phyloP scores from a whole-genome alignment of 2,329 filamentous ascomycete genomes.

The Aureobasidium mangrovei region DNA sequence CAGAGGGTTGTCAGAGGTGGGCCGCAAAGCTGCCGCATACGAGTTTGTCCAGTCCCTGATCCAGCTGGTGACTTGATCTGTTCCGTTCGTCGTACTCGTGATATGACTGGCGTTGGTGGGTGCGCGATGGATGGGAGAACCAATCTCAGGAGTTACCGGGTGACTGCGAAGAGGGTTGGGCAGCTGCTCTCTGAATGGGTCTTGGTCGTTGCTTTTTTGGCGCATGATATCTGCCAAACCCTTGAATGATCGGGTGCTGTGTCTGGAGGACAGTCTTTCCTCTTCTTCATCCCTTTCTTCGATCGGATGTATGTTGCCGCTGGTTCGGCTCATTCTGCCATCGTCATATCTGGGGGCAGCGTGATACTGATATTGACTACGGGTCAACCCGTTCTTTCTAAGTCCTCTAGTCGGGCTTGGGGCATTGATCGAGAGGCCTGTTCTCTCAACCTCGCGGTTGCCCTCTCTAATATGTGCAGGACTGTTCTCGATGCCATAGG shows the following conservation, averaged over 20 bases:
- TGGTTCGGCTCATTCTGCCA: constrained; percentile 39
- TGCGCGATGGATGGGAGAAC: constrained; percentile 20
- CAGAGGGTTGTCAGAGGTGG: constrained; percentile 3
- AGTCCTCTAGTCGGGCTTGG: constrained; percentile 42
- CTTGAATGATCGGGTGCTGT: constrained; percentile 17
- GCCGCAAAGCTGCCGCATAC: constrained; percentile 10
- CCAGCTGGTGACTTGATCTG: constrained; percentile 22
- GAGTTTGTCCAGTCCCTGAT: constrained; percentile 18
- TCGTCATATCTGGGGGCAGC: constrained; percentile 39
- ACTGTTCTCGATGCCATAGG: neutral
- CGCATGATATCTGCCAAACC: constrained; percentile 17
- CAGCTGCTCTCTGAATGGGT: constrained; percentile 35
- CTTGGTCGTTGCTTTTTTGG: constrained; percentile 20
- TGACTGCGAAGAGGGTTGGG: constrained; percentile 30
- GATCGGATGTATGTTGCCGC: constrained; percentile 53
- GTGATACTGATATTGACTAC: constrained; percentile 30
- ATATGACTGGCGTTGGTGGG: constrained; percentile 18
- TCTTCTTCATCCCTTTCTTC: constrained; percentile 55
- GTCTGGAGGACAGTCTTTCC: constrained; percentile 20
- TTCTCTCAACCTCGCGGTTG: constrained; percentile 33
- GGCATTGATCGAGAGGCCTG: constrained; percentile 39
- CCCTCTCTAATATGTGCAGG: constrained; percentile 14
- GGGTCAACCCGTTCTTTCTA: constrained; percentile 31
- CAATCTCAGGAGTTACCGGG: constrained; percentile 23
- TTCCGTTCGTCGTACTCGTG: constrained; percentile 15